These are phyloP conservation scores for Laguncularia racemosa DNA, from an alignment of 345 rosid species.

Conservation along the genomic window DNA sequence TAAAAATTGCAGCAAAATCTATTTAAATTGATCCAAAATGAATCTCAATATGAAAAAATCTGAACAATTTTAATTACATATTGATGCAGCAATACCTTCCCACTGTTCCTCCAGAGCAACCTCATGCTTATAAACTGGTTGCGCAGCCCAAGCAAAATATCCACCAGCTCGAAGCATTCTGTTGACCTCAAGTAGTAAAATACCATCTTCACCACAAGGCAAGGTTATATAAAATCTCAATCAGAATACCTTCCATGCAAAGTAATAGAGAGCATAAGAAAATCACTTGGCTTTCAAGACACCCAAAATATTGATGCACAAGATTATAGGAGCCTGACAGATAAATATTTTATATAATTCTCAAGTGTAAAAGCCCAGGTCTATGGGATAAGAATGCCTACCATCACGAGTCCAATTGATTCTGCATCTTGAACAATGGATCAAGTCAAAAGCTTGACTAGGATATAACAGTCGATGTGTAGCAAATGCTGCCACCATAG, in stretches of 20 bases:
- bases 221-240: slow-evolving; percentile 1
- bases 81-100: slow-evolving; percentile 53
- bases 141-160: slow-evolving; percentile 98
- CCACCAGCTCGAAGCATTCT: slow-evolving; percentile 94
- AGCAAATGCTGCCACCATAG: slow-evolving; percentile 94
- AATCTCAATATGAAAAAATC: too few species aligned
- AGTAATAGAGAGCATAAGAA: too few species aligned
- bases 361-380: too few species aligned
- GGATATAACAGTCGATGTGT: slow-evolving; percentile 71
- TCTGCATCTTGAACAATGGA: slow-evolving; percentile 98
- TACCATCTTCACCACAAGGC: slow-evolving; percentile 58
- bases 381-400: slow-evolving; percentile 21
- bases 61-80: background rate
- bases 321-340: too few species aligned
- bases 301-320: too few species aligned
- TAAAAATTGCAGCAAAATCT: too few species aligned
- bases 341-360: too few species aligned
- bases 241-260: background rate
- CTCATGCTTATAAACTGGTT: slow-evolving; percentile 96
- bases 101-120: slow-evolving; percentile 75
- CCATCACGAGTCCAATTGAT: slow-evolving; percentile 99
- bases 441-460: slow-evolving; percentile 94
- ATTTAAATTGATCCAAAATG: too few species aligned
- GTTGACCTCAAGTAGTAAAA: slow-evolving; percentile 90
- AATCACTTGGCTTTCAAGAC: too few species aligned